A percentile compares a stretch with the other conserved stretches of the same genome.
phyloP scores from a whole-genome alignment of 495 filamentous ascomycete genomes.

The Ramalina peruviana region DNA sequence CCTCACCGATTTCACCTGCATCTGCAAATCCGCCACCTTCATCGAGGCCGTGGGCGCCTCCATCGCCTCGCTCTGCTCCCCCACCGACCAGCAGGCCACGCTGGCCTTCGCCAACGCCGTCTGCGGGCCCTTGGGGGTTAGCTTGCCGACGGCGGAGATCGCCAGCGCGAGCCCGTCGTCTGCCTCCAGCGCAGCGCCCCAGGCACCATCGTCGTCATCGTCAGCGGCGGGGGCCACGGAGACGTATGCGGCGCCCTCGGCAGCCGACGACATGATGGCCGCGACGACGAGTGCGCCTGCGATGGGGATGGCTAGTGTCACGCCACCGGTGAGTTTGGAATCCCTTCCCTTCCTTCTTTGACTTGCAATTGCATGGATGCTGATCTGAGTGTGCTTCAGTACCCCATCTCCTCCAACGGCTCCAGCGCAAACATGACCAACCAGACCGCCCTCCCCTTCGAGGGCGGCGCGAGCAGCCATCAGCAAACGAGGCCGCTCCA shows the following conservation, averaged over 20 bases:
- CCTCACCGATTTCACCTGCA: slow-evolving; percentile 15
- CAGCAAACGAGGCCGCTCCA: neutral
- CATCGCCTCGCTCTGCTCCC: slow-evolving; percentile 4
- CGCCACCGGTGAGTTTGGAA: neutral
- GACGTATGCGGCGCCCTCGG: neutral
- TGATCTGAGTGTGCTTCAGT: neutral
- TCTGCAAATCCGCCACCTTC: slow-evolving; percentile 20
- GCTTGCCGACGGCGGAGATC: neutral
- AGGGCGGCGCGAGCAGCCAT: neutral
- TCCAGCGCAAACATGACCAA: slow-evolving; percentile 1
- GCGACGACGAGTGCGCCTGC: neutral
- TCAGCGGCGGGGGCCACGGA: neutral
- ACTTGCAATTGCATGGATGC: neutral
- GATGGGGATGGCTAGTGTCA: neutral
- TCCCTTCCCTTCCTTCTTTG: too few species aligned
- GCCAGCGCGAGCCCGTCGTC: neutral
- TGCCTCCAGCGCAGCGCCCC: neutral
- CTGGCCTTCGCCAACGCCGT: slow-evolving; percentile 6
- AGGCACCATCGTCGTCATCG: neutral
- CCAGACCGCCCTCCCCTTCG: slow-evolving; percentile 1
- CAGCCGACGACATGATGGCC: neutral
- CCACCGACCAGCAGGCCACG: slow-evolving; percentile 9
- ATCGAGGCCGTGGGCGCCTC: slow-evolving; percentile 3
- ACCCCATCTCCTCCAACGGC: neutral
- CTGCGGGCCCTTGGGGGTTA: slow-evolving; percentile 6